Base-by-base conservation (phyloP, 2,329 filamentous ascomycete species). In the Lasiodiplodia sp. region DNA sequence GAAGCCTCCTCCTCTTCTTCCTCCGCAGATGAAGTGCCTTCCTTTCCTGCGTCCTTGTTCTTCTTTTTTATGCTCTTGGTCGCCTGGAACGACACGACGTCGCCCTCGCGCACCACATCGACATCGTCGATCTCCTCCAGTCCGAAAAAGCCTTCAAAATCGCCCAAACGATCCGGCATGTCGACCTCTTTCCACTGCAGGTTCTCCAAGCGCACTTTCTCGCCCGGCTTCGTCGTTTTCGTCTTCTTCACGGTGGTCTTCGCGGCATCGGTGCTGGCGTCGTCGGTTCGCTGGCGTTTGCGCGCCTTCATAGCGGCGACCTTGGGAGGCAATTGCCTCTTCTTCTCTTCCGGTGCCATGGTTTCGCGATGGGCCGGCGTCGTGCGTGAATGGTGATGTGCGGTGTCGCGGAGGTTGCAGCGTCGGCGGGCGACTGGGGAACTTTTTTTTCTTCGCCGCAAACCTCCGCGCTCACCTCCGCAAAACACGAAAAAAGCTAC, bases 81-180 rank as follows among this genome's bases (percentile, higher is more conserved):
- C 40, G 71, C 70, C 28, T 72, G 73, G 68, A 82, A 85, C 6
- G 81, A 78, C 5, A 84, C 71, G 18, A 75, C 89, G 37, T 90
- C 85, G 2, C 75, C 73, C 28, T 85, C 81, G 70, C 86, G 88
- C 52, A 97, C 83, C n/a, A 99, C 86, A 37, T 97, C 92, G 1
- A 99, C 92, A 64, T 92, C 93, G 18, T 97, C 92, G 57, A 98
- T 91, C 75, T 98, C 94, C 75, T 99, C 94, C 1, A 99, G 82
- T 0, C 92, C 94, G 74, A 91, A 96, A 79, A 99, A 97, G 0
- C 96, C 96, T 72, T 96, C 94, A n/a, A 92, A 92, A 81, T 97
- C 93, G 56, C 95, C 90, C 73, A 94, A 85, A 76, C 91, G 89
- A 75, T 94, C 92, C 7, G 93, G 92, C 73, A 91, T 82, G 44